Evolutionary conservation across 1,284 basidiomycete genomes (phyloP).

Genomic region (Microbotryum saponariae): DNA sequence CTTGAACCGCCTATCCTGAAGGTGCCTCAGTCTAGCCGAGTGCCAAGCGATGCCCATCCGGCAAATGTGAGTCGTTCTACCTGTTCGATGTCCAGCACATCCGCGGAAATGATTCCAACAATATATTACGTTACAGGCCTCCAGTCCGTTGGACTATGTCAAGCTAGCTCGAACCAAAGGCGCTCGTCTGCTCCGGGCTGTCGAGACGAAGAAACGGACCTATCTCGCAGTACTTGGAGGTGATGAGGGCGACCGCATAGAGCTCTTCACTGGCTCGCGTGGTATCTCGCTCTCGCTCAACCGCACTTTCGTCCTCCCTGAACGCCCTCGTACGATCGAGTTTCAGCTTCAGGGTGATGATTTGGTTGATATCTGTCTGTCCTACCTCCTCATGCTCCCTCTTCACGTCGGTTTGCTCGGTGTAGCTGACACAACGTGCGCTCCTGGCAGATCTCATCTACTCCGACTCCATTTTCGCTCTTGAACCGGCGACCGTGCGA

Average conservation of each 20-base stretch:
- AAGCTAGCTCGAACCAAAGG: constrained; percentile 84
- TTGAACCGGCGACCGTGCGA: constrained; percentile 78
- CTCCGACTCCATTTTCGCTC: constrained; percentile 75
- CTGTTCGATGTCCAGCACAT: too few species aligned
- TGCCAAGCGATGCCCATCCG: constrained; percentile 15
- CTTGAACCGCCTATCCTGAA: not conserved
- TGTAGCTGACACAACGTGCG: not conserved
- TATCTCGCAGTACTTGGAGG: constrained; percentile 77
- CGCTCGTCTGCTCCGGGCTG: constrained; percentile 67
- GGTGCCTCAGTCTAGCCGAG: constrained; percentile 6
- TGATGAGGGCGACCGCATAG: constrained; percentile 84
- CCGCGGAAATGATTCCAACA: not conserved
- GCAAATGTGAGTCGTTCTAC: not conserved
- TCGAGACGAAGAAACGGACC: constrained; percentile 80
- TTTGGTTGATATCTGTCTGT: constrained; percentile 54
- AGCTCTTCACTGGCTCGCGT: constrained; percentile 58
- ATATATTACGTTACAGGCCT: not conserved
- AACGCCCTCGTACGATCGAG: constrained; percentile 73
- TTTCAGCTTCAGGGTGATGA: constrained; percentile 81
- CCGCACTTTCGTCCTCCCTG: constrained; percentile 77
- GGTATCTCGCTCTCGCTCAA: constrained; percentile 37
- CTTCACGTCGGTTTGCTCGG: not conserved
- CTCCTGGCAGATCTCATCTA: constrained; percentile 53
- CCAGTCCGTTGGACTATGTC: constrained; percentile 59
- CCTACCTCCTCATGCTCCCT: too few species aligned